Percentiles rank a stretch among this genome's conserved stretches.
phyloP scores from a whole-genome alignment of 768 basidiomycete genomes.

The Boletus reticulatus region DNA sequence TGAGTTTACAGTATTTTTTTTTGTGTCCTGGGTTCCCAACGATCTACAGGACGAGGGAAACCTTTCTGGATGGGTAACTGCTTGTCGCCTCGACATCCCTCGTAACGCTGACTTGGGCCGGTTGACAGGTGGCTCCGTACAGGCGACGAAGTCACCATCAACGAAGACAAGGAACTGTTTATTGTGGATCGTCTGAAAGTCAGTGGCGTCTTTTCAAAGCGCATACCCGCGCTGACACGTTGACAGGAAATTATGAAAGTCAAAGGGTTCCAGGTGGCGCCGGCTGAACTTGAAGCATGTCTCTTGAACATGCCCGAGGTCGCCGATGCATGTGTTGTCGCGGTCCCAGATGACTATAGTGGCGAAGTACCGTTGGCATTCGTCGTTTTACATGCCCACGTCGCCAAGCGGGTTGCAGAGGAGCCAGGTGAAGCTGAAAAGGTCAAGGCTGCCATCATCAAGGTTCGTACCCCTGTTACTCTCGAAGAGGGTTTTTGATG shows the following conservation, averaged over 20 bases:
- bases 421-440: conserved; percentile 28
- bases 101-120: not conserved
- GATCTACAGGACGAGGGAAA: conserved; percentile 55
- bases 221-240: conserved; percentile 3
- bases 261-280: conserved; percentile 71
- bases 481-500: not conserved
- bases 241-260: conserved; percentile 65
- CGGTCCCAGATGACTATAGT: conserved; percentile 64
- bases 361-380: conserved; percentile 74
- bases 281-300: conserved; percentile 69
- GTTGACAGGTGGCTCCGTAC: conserved; percentile 60
- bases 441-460: conserved; percentile 46
- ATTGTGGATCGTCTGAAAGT: conserved; percentile 67
- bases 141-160: conserved; percentile 61
- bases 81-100: not conserved
- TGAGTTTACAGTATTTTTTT: conserved; percentile 32
- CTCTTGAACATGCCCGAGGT: conserved; percentile 60
- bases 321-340: conserved; percentile 61
- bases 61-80: conserved; percentile 62
- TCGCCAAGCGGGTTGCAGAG: conserved; percentile 33
- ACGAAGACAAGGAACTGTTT: conserved; percentile 53
- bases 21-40: not conserved
- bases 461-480: conserved; percentile 34
- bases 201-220: not conserved
- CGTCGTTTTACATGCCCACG: conserved; percentile 49